Base-by-base conservation (phyloP, 2,329 filamentous ascomycete genomes). In the Cryphonectria radicalis region DNA sequence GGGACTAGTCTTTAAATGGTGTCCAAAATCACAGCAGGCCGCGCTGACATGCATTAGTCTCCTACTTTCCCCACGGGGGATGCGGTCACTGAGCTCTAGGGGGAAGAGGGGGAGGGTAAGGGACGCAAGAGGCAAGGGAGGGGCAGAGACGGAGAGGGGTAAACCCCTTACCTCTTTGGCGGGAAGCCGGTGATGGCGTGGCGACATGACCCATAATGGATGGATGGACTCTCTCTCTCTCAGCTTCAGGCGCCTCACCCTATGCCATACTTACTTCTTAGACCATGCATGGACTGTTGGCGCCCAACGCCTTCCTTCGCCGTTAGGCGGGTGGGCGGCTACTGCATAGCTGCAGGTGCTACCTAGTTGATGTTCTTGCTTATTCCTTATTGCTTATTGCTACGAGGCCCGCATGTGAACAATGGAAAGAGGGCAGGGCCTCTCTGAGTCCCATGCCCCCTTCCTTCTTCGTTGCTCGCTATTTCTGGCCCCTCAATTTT, bases 1-100 rank as follows among this genome's bases (percentile, higher is more conserved):
- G 28, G 28, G 32, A 17, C 6, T 53, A 14, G 59, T 40, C 32
- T 28, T n/a, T 11, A 40, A 40, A 40, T 13, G 10, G 37, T 40
- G 37, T 43, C 8, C 25, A 60, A 19, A 22, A 28, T 6, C 43
- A 22, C 43, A 50, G 46, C 46, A 50, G n/a, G 46, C 46, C 46
- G 46, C 14, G n/a, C 67, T 63, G 67, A 63, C 59, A n/a, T 68
- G 67, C 67, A 68, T 63, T 63, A 68, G 43, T 10, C n/a, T 42
- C 63, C 17, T 11, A 2, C 22, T 17, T 66, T n/a, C 32, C 64
- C 64, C 64, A 66, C 46, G 64, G 64, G 46, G 64, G 40, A 40
- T 40, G 59, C 22, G 17, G 59, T 62, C 35, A 62, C 59, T 37
- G 11, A 40, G 32, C 59, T 62, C 10, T 14, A 32, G 59, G 35